Percentiles rank a stretch among this genome's conserved stretches.
These are phyloP conservation scores for Suhomyces anneliseae DNA, from an alignment of 1,139 yeast genomes.

Conservation along the genomic window DNA sequence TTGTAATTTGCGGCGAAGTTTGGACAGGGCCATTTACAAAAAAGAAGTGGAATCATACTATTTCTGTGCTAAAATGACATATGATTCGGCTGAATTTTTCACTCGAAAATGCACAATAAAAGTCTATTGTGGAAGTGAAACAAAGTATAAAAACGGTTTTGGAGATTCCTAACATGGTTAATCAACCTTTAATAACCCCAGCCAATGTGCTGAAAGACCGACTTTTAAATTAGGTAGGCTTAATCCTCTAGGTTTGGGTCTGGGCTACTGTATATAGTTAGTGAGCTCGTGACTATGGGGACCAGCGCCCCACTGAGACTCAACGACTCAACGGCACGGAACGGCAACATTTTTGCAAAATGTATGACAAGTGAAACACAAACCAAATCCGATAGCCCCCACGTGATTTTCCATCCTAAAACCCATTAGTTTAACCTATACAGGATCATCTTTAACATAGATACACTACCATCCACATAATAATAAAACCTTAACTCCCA, in stretches of 20 bases:
- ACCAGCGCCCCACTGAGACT: neutral
- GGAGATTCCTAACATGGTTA: neutral
- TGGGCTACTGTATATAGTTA: neutral
- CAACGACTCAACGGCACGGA: neutral
- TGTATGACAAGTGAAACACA: no score
- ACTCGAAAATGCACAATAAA: neutral
- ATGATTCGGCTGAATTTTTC: no score
- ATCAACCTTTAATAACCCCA: neutral
- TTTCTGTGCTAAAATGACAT: no score
- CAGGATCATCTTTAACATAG: no score
- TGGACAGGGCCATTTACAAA: no score
- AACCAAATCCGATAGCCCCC: neutral
- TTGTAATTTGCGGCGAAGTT: no score
- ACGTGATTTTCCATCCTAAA: neutral
- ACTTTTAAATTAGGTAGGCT: neutral
- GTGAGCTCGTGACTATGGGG: neutral
- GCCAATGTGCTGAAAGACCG: constrained; percentile 1
- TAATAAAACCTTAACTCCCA: neutral
- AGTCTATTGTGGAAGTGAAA: neutral
- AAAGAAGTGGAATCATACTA: no score
- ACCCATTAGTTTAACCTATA: no score
- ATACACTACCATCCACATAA: no score
- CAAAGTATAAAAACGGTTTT: neutral
- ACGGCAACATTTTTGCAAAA: no score
- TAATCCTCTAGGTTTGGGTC: neutral